phyloP scores from a whole-genome alignment of 2,329 filamentous ascomycete genomes.

The Pseudocercospora cruenta region DNA sequence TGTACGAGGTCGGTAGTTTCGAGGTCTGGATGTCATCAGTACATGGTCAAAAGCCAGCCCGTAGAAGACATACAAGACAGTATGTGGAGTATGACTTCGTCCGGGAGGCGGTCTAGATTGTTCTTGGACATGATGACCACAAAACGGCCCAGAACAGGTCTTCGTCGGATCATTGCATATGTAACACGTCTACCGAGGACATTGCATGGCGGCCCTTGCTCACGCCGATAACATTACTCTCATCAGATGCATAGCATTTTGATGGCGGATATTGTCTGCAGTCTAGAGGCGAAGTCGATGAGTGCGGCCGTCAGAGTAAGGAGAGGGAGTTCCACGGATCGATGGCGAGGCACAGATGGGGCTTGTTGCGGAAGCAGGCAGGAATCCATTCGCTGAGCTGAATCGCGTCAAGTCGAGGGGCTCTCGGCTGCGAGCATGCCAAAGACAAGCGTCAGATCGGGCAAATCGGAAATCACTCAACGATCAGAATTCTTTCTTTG shows the following conservation, averaged over 20 bases:
- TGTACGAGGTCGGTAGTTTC: constrained; percentile 66
- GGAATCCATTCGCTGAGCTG: background rate
- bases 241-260: background rate
- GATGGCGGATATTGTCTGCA: background rate
- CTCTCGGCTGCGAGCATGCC: background rate
- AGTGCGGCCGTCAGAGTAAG: background rate
- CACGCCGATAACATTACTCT: background rate
- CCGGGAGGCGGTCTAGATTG: constrained; percentile 32
- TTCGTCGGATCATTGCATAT: background rate
- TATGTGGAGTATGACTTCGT: constrained; percentile 50
- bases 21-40: constrained; percentile 55
- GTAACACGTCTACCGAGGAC: background rate
- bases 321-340: background rate
- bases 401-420: background rate
- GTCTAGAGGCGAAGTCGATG: background rate
- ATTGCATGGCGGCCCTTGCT: background rate
- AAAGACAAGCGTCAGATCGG: background rate
- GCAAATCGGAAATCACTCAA: background rate
- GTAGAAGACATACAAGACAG: constrained; percentile 43
- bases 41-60: constrained; percentile 1
- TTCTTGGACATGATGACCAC: constrained; percentile 1
- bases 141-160: background rate
- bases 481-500: background rate
- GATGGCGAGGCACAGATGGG: background rate
- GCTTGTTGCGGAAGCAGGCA: background rate